Evolutionary conservation across 441 rosid species (phyloP).

Genomic region (Populus tomentosa): DNA sequence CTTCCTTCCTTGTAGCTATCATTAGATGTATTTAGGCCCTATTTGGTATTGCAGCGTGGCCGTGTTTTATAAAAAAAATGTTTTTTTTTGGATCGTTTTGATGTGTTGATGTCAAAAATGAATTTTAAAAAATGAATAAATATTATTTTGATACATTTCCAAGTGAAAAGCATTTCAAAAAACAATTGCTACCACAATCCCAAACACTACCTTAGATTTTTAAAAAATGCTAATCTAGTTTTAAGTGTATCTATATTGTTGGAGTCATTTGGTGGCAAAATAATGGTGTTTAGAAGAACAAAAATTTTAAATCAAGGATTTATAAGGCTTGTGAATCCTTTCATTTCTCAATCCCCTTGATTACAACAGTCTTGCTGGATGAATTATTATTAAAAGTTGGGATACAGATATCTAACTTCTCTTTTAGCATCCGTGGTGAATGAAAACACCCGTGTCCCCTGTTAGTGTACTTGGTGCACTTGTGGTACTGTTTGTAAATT

Average conservation of each 20-base stretch:
- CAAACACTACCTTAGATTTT: too few relatives aligned
- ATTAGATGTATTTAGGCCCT: neutral
- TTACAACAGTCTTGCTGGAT: neutral
- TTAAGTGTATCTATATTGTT: neutral
- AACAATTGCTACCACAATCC: too few relatives aligned
- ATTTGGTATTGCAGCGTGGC: too few relatives aligned
- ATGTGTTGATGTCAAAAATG: too few relatives aligned
- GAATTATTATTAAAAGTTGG: neutral
- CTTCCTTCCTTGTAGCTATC: neutral
- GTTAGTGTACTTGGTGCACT: neutral
- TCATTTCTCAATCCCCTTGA: neutral
- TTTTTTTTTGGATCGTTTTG: too few relatives aligned
- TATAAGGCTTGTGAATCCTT: neutral
- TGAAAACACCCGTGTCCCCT: neutral
- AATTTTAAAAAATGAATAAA: too few relatives aligned
- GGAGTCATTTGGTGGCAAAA: neutral
- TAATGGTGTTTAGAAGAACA: neutral
- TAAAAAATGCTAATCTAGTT: neutral
- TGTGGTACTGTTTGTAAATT: neutral
- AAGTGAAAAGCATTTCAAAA: too few relatives aligned
- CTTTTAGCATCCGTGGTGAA: neutral
- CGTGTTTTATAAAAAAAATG: too few relatives aligned
- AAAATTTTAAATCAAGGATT: too few relatives aligned
- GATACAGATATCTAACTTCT: neutral
- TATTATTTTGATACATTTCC: too few relatives aligned